Conservation (phyloP, 1,284 basidiomycete genomes). For the Moesziomyces sp. region DNA sequence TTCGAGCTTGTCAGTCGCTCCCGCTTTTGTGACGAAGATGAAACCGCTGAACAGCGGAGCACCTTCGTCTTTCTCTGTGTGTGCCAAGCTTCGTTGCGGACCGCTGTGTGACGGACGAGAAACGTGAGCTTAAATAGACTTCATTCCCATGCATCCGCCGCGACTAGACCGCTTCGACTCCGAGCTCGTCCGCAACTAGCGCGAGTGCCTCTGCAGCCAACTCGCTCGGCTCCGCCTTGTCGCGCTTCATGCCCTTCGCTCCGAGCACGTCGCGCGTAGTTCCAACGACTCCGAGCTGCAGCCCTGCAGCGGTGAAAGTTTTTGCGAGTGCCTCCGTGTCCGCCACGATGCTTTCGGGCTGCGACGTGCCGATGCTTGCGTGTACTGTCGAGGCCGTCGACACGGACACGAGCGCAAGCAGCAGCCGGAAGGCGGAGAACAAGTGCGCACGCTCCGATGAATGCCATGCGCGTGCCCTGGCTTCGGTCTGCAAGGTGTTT, state of each 20-base stretch:
- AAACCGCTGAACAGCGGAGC: too few relatives aligned
- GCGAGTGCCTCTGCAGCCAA: slow-evolving; percentile 23
- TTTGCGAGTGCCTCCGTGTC: slow-evolving; percentile 10
- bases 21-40: too few relatives aligned
- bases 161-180: slow-evolving; percentile 5
- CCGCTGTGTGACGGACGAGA: too few relatives aligned
- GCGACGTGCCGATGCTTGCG: slow-evolving; percentile 26
- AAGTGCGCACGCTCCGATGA: slow-evolving; percentile 27
- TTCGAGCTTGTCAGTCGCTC: too few relatives aligned
- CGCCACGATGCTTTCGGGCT: slow-evolving; percentile 16
- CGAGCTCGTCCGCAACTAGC: slow-evolving; percentile 24
- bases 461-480: slow-evolving; percentile 9
- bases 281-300: slow-evolving; percentile 26
- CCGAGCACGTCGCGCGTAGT: slow-evolving; percentile 11
- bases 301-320: slow-evolving; percentile 6
- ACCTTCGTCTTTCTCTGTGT: too few relatives aligned
- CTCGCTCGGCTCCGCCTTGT: slow-evolving; percentile 11
- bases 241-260: neutral
- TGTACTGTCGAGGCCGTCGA: slow-evolving; percentile 5
- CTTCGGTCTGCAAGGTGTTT: neutral
- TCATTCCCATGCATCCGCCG: neutral
- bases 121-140: too few relatives aligned
- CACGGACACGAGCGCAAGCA: slow-evolving; percentile 20
- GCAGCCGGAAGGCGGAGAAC: slow-evolving; percentile 24
- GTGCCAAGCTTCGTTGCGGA: too few relatives aligned